A percentile compares a stretch with the other conserved stretches of the same genome.
Evolutionary conservation across 371 early-diverging fungal species (phyloP).

Genomic region (Chytridium lagenaria): DNA sequence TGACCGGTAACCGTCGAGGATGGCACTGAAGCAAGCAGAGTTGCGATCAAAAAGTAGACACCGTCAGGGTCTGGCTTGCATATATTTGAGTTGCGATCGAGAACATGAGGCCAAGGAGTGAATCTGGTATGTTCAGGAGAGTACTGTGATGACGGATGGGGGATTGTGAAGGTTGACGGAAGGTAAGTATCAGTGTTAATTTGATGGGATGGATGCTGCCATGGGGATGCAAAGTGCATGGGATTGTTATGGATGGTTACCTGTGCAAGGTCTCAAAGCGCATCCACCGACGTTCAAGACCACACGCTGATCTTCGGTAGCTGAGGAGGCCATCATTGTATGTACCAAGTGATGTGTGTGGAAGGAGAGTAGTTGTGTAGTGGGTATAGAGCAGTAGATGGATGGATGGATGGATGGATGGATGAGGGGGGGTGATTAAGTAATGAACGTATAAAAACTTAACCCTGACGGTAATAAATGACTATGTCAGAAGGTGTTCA

Average conservation of each 20-base stretch:
- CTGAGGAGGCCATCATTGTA: no score
- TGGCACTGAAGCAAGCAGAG: constrained; percentile 11
- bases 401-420: no score
- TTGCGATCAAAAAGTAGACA: constrained; percentile 22
- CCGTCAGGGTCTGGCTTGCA: constrained; percentile 16
- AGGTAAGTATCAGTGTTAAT: not conserved
- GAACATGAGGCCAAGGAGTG: constrained; percentile 16
- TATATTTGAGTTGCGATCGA: not conserved
- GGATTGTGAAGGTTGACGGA: not conserved
- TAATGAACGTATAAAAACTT: no score
- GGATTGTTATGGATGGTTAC: not conserved
- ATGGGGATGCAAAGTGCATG: not conserved
- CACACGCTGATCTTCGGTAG: not conserved
- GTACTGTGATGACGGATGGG: not conserved
- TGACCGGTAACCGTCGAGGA: constrained; percentile 19
- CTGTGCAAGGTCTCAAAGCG: constrained; percentile 17
- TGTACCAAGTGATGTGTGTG: no score
- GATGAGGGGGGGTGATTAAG: no score
- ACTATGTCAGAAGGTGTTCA: no score
- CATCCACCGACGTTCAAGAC: constrained; percentile 18
- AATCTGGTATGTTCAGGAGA: constrained; percentile 2
- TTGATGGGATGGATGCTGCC: not conserved
- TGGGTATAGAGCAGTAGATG: no score
- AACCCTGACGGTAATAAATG: no score
- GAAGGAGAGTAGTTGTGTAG: no score